phyloP scores from a whole-genome alignment of 257 asterid genomes.

The Forsythia suspensa region DNA sequence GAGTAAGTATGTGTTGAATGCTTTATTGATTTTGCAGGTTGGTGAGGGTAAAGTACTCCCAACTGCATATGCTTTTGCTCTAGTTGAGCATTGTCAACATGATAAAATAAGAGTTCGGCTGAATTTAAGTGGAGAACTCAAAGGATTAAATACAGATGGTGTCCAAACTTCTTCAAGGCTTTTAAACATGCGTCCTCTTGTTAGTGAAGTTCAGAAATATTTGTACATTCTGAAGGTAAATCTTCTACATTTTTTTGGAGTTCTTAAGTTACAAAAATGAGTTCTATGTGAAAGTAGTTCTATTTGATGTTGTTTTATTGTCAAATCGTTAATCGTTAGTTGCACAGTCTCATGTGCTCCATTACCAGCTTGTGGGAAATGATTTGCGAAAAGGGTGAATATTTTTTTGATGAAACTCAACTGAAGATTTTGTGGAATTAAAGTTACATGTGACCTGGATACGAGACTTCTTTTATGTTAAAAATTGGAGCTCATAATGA shows the following conservation, averaged over 20 bases:
- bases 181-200: slow-evolving; percentile 54
- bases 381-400: not conserved
- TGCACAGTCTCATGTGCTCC: not conserved
- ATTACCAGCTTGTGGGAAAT: not conserved
- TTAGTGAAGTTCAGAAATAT: slow-evolving; percentile 40
- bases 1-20: not conserved
- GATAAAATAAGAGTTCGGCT: slow-evolving; percentile 66
- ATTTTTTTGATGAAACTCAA: not conserved
- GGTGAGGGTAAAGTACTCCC: slow-evolving; percentile 68
- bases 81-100: slow-evolving; percentile 88
- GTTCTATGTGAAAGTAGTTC: not conserved
- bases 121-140: slow-evolving; percentile 70
- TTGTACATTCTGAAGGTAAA: slow-evolving; percentile 64
- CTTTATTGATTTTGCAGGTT: slow-evolving; percentile 40
- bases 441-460: not conserved
- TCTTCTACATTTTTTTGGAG: slow-evolving; percentile 5
- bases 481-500: not conserved
- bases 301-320: slow-evolving; percentile 8
- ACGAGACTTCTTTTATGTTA: not conserved
- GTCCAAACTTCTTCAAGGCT: slow-evolving; percentile 61
- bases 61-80: slow-evolving; percentile 80
- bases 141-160: slow-evolving; percentile 48
- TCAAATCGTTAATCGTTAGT: not conserved
- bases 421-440: not conserved
- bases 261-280: not conserved